Conservation (phyloP, 306 rosid genomes). For the Pyrus bretschneideri region DNA sequence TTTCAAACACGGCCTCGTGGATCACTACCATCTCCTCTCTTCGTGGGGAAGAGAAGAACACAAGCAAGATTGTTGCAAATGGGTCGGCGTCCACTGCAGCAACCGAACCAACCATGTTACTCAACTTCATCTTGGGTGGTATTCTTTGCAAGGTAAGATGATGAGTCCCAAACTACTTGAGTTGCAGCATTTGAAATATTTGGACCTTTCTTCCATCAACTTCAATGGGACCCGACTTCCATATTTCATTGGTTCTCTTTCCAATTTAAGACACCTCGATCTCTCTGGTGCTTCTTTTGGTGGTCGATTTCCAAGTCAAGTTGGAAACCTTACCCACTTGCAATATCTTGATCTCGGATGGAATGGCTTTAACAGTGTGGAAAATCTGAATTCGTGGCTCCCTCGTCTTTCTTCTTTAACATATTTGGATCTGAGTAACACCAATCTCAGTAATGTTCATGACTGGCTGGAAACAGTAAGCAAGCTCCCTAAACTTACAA, state of each 20-base stretch:
- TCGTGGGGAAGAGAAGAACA: not conserved
- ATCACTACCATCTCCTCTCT: not conserved
- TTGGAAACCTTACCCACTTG: not conserved
- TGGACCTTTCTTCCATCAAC: no score
- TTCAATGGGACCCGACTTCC: not conserved
- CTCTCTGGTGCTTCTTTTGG: not conserved
- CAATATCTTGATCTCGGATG: not conserved
- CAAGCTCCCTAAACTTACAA: not conserved
- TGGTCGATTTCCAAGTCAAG: not conserved
- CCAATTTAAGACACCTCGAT: not conserved
- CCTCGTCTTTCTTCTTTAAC: slow-evolving; percentile 6
- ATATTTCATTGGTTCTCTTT: not conserved
- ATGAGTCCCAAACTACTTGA: slow-evolving; percentile 2
- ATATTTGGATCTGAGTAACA: not conserved
- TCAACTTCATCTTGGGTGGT: no score
- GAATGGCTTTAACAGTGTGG: rapidly evolving
- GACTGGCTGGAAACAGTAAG: slow-evolving; percentile 1
- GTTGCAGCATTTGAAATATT: not conserved
- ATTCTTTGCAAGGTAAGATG: not conserved
- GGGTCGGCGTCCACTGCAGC: no score
- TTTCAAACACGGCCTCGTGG: not conserved
- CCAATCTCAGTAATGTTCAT: not conserved
- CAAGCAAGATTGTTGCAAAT: no score
- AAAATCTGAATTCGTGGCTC: not conserved
- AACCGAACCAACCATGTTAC: no score